phyloP scores from a whole-genome alignment of 164 flowering plant genomes.

The Stephania japonica region DNA sequence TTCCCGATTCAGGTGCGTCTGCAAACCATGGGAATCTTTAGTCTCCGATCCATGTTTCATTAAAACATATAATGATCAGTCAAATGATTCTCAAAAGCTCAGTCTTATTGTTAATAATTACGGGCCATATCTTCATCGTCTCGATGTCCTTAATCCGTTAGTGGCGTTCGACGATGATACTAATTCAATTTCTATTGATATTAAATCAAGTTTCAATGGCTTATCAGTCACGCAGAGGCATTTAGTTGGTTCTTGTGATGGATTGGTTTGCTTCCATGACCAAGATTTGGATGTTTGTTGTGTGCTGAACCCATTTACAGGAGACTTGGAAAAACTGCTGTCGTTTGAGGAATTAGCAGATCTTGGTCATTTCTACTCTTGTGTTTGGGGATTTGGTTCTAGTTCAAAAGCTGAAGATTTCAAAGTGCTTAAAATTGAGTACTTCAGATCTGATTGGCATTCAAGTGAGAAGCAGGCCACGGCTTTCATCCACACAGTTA shows the following conservation, averaged over 20 bases:
- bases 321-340: background rate
- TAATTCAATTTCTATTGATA: background rate
- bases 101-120: background rate
- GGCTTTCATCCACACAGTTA: background rate
- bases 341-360: background rate
- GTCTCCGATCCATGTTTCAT: constrained; percentile 16
- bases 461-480: background rate
- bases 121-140: background rate
- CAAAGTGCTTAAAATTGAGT: background rate
- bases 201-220: background rate
- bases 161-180: background rate
- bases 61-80: constrained; percentile 10
- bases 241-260: background rate
- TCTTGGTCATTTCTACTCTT: background rate
- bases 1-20: constrained; percentile 18
- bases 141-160: background rate
- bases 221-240: background rate
- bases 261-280: background rate
- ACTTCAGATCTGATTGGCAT: background rate
- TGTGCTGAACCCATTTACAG: background rate
- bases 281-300: background rate
- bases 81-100: background rate
- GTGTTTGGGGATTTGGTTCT: background rate
- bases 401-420: background rate
- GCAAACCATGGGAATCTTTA: constrained; percentile 15